A percentile compares a stretch with the other conserved stretches of the same genome.
phyloP scores from a whole-genome alignment of 2,329 filamentous ascomycete species.

The Epichloe uncinata region DNA sequence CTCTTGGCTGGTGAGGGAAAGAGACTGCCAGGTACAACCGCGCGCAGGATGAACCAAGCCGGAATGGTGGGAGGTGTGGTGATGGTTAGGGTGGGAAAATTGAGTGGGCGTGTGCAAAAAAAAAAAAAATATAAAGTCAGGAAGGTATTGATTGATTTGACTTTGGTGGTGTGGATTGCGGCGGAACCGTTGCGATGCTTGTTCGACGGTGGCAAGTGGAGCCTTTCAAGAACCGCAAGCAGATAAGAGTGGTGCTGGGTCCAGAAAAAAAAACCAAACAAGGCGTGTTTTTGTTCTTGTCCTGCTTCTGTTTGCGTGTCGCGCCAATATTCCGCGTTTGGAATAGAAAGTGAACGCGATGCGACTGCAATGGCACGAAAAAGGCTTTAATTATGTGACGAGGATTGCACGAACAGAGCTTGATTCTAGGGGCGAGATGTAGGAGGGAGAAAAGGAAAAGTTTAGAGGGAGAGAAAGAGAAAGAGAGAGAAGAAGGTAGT shows the following conservation, averaged over 20 bases:
- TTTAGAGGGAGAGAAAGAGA: slow-evolving; percentile 13
- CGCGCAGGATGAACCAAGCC: slow-evolving; percentile 11
- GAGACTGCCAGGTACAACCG: slow-evolving; percentile 12
- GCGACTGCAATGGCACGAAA: slow-evolving; percentile 7
- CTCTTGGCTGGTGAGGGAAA: slow-evolving; percentile 10
- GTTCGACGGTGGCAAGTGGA: slow-evolving; percentile 13
- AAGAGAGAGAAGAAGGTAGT: slow-evolving; percentile 7
- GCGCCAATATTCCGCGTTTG: slow-evolving; percentile 5
- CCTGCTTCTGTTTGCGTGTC: slow-evolving; percentile 8
- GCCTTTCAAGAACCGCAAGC: slow-evolving; percentile 13
- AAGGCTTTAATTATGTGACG: slow-evolving; percentile 2
- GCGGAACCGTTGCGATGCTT: slow-evolving; percentile 12
- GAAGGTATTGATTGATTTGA: slow-evolving; percentile 6
- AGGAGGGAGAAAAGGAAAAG: slow-evolving; percentile 12
- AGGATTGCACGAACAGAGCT: slow-evolving; percentile 1
- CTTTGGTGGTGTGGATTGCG: slow-evolving; percentile 8
- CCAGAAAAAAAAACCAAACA: slow-evolving; percentile 10
- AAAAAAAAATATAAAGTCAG: not conserved
- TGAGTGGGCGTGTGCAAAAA: slow-evolving; percentile 4
- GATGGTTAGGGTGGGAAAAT: slow-evolving; percentile 2
- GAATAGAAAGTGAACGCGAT: slow-evolving; percentile 8
- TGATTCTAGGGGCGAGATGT: slow-evolving; percentile 5
- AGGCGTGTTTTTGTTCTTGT: slow-evolving; percentile 7
- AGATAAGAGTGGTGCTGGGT: slow-evolving; percentile 12
- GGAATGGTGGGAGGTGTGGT: slow-evolving; percentile 16